Percentiles rank a stretch among this genome's conserved stretches.
phyloP scores from a whole-genome alignment of 2,329 filamentous ascomycete species.

The Orbilia oligospora region DNA sequence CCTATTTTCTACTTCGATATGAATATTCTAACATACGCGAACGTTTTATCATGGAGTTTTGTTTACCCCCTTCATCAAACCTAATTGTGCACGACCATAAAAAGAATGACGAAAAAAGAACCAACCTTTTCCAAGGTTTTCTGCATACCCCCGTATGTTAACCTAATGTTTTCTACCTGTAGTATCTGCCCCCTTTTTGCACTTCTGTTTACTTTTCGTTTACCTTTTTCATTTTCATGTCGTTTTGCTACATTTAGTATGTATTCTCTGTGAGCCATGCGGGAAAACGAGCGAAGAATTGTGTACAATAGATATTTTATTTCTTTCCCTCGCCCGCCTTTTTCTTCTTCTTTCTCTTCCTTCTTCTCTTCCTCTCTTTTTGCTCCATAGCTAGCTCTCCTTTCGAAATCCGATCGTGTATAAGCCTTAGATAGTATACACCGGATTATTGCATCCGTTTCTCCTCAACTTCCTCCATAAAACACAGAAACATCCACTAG shows the following conservation, averaged over 20 bases:
- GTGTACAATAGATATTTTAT: conserved; percentile 39
- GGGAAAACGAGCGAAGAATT: conserved; percentile 26
- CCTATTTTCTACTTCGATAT: conserved; percentile 11
- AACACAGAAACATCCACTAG: neutral
- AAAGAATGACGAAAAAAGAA: conserved; percentile 36
- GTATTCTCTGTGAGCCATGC: conserved; percentile 16
- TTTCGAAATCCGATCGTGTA: conserved; percentile 2
- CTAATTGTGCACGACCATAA: conserved; percentile 35
- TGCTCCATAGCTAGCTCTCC: neutral
- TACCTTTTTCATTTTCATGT: neutral
- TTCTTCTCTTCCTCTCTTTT: neutral
- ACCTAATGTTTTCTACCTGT: conserved; percentile 25
- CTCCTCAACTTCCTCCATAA: neutral
- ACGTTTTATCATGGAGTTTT: conserved; percentile 38
- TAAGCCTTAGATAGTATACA: neutral
- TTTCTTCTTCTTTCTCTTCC: neutral
- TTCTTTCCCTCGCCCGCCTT: conserved; percentile 15
- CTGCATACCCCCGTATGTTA: neutral
- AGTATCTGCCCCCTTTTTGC: neutral
- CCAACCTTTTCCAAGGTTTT: neutral
- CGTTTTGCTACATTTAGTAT: conserved; percentile 1
- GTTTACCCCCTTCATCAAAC: neutral
- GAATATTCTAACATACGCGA: conserved; percentile 3
- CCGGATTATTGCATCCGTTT: conserved; percentile 4
- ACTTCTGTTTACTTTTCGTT: neutral